phyloP scores from a whole-genome alignment of 169 alveolate genomes.

The Plasmodium coatneyi region DNA sequence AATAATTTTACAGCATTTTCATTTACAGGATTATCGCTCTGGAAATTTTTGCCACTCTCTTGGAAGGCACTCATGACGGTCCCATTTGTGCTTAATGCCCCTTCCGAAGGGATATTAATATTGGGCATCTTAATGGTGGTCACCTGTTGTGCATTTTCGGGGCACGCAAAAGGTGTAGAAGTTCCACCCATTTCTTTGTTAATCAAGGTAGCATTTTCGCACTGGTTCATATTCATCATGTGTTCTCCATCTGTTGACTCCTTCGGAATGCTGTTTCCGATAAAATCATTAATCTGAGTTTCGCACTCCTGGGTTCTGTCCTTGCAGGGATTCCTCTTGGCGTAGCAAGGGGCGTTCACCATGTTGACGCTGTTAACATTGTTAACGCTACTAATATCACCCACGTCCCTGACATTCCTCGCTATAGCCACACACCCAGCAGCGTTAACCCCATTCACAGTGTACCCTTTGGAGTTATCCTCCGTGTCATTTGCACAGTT shows the following conservation, averaged over 20 bases:
- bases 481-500: not conserved
- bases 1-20: not conserved
- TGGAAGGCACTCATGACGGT: not conserved
- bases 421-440: not conserved
- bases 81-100: not conserved
- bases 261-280: not conserved
- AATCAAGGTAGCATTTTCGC: not conserved
- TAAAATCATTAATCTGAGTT: not conserved
- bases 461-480: not conserved
- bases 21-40: not conserved
- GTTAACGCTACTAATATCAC: not conserved
- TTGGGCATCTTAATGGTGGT: not conserved
- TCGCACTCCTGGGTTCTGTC: not conserved
- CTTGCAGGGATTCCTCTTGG: not conserved
- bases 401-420: not conserved
- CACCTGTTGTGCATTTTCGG: not conserved
- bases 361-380: not conserved
- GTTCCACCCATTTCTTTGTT: slow-evolving; percentile 5
- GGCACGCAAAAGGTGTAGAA: not conserved
- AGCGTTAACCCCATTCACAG: not conserved
- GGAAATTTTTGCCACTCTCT: not conserved
- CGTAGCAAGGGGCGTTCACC: not conserved
- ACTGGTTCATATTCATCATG: not conserved
- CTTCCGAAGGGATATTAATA: not conserved
- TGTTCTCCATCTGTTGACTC: not conserved